Evolutionary conservation across 202 grass and related monocot genomes (phyloP).

Genomic region (Saccharum hybrid): DNA sequence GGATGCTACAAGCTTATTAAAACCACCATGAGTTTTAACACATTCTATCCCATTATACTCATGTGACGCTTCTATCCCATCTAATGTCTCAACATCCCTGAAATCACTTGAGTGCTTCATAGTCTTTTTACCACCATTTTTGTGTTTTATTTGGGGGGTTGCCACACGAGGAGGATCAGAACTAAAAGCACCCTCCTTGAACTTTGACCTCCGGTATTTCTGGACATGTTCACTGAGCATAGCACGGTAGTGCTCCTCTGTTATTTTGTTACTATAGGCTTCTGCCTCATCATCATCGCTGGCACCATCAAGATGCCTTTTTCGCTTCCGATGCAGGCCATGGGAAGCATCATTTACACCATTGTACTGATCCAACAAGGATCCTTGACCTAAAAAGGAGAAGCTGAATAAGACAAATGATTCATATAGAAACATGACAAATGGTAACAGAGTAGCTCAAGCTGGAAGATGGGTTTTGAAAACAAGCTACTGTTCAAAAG

Average conservation of each 20-base stretch:
- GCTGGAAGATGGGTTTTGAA: slow-evolving; percentile 24
- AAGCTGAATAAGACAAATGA: slow-evolving; percentile 35
- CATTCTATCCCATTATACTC: slow-evolving; percentile 45
- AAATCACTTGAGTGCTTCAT: slow-evolving; percentile 53
- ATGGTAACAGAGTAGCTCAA: slow-evolving; percentile 20
- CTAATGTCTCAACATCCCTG: slow-evolving; percentile 42
- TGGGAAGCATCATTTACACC: slow-evolving; percentile 62
- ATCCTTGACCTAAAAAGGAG: slow-evolving; percentile 58
- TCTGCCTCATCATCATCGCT: slow-evolving; percentile 67
- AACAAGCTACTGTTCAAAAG: neutral
- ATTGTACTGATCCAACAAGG: slow-evolving; percentile 68
- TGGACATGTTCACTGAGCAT: slow-evolving; percentile 94
- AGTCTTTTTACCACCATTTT: slow-evolving; percentile 51
- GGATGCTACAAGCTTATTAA: slow-evolving; percentile 68
- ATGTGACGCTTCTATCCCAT: slow-evolving; percentile 49
- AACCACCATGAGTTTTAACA: slow-evolving; percentile 63
- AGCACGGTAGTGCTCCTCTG: slow-evolving; percentile 84
- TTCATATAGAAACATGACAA: slow-evolving; percentile 11
- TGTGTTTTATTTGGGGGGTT: slow-evolving; percentile 39
- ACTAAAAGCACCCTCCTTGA: slow-evolving; percentile 58
- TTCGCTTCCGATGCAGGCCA: slow-evolving; percentile 52
- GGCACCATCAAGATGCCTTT: slow-evolving; percentile 49
- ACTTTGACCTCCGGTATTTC: slow-evolving; percentile 65
- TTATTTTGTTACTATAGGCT: slow-evolving; percentile 68
- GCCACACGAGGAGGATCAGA: slow-evolving; percentile 53